Evolutionary conservation across 176 grass and related monocot species (phyloP).

Genomic region (Eleusine coracana): DNA sequence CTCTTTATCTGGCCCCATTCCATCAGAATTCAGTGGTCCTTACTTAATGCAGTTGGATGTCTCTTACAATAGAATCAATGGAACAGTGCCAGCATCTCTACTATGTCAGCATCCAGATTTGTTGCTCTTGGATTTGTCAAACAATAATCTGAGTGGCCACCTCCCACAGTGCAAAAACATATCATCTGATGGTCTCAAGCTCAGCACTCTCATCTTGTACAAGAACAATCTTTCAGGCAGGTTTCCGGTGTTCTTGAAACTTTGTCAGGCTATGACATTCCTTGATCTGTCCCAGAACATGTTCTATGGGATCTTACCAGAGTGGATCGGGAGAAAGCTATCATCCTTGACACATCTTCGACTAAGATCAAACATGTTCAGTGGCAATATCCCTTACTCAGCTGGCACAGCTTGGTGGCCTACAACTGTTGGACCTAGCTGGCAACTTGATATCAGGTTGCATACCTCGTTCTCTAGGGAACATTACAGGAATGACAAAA

Average conservation of each 20-base stretch:
- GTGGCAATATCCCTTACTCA: constrained; percentile 26
- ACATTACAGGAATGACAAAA: constrained; percentile 1
- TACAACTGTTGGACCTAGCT: constrained; percentile 39
- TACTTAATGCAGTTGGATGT: neutral
- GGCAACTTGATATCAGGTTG: constrained; percentile 33
- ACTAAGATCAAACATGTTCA: constrained; percentile 46
- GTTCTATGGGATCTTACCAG: constrained; percentile 22
- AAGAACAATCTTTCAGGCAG: constrained; percentile 35
- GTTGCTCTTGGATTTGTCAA: constrained; percentile 16
- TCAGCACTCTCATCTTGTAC: constrained; percentile 9
- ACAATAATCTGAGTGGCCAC: constrained; percentile 11
- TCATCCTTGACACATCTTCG: constrained; percentile 1
- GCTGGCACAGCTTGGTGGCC: neutral
- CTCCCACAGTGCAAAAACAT: neutral
- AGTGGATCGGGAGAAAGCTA: constrained; percentile 40
- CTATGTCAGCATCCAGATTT: constrained; percentile 28
- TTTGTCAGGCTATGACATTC: constrained; percentile 7
- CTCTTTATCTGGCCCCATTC: neutral
- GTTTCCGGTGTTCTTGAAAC: constrained; percentile 28
- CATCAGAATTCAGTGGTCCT: neutral
- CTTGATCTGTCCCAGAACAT: constrained; percentile 40
- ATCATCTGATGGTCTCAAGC: constrained; percentile 12
- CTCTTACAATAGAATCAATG: constrained; percentile 38
- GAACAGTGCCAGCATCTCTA: constrained; percentile 25
- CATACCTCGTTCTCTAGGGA: constrained; percentile 19